Conservation (phyloP, 495 filamentous ascomycete genomes). For the Podospora pseudocomata region DNA sequence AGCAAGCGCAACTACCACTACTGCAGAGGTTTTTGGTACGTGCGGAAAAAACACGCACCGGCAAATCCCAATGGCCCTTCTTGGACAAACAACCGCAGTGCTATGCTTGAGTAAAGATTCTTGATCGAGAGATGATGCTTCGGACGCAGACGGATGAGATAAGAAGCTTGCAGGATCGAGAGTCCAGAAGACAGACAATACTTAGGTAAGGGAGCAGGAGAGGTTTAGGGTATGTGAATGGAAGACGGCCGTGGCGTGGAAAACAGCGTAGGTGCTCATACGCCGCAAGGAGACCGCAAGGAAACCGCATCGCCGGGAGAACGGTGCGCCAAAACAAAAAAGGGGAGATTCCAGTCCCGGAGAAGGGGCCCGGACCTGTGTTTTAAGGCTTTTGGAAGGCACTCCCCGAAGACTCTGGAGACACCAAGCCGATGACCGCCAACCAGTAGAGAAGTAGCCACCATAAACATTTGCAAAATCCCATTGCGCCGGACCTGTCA, state of each 20-base stretch:
- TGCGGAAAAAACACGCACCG: neutral
- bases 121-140: neutral
- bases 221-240: neutral
- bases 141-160: no score
- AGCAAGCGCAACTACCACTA: neutral
- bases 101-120: neutral
- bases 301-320: conserved; percentile 3
- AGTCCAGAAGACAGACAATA: neutral
- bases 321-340: neutral
- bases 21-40: neutral
- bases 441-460: neutral
- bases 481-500: neutral
- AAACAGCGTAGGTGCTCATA: neutral
- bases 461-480: neutral
- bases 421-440: neutral
- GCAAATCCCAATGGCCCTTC: neutral
- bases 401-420: neutral
- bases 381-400: neutral
- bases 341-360: neutral
- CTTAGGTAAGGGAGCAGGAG: neutral
- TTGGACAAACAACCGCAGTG: neutral
- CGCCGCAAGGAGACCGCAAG: neutral
- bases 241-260: neutral
- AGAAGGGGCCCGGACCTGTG: neutral
- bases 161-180: no score